Percentiles rank a stretch among this genome's conserved stretches.
phyloP scores from a whole-genome alignment of 1,284 basidiomycete genomes.

The Tilletia indica region DNA sequence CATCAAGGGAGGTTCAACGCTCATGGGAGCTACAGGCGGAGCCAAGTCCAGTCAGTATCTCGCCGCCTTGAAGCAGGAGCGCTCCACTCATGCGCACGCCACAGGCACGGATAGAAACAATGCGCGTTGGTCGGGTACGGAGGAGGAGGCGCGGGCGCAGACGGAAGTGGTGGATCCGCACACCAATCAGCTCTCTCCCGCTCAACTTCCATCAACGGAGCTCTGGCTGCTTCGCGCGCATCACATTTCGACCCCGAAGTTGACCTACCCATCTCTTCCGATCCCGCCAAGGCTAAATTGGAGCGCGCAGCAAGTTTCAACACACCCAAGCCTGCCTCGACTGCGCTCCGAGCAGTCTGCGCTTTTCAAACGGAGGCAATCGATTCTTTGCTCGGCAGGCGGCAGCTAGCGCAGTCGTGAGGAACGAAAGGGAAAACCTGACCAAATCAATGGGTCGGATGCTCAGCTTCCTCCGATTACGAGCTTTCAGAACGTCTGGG shows the following conservation, averaged over 20 bases:
- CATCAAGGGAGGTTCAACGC: too few species aligned
- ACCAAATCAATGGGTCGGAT: neutral
- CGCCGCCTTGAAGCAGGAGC: too few species aligned
- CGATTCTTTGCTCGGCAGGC: neutral
- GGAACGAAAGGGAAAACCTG: neutral
- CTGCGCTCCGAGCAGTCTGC: neutral
- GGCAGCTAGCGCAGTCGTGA: conserved; percentile 5
- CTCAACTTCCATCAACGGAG: neutral
- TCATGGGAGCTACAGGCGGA: too few species aligned
- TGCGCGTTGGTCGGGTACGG: too few species aligned
- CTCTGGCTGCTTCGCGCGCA: neutral
- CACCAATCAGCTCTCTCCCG: neutral
- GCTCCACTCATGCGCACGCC: too few species aligned
- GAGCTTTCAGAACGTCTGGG: too few species aligned
- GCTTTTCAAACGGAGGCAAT: neutral
- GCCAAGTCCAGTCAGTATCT: too few species aligned
- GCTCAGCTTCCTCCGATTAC: too few species aligned
- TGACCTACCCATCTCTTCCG: neutral
- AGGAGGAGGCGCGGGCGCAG: too few species aligned
- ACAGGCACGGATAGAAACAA: too few species aligned
- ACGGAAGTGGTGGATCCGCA: neutral
- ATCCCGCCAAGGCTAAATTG: neutral
- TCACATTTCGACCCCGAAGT: neutral
- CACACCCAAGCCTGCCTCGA: neutral
- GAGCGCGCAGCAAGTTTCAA: neutral